phyloP scores from a whole-genome alignment of 176 grass and related monocot species.

The Aegilops bicornis region DNA sequence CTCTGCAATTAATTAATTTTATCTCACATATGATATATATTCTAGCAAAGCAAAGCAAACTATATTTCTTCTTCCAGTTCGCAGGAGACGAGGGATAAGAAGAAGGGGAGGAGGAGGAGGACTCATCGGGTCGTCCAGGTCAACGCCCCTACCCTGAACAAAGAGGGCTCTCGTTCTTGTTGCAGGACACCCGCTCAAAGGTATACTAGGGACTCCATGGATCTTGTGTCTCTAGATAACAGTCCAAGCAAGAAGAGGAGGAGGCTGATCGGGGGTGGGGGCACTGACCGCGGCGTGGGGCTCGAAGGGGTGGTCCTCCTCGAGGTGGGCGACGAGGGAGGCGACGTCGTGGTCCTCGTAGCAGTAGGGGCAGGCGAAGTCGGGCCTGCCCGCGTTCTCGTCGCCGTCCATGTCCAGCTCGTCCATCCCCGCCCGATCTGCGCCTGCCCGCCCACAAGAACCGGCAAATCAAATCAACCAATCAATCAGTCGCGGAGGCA shows the following conservation, averaged over 20 bases:
- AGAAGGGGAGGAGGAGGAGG: background rate
- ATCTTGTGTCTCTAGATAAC: background rate
- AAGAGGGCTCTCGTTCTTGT: background rate
- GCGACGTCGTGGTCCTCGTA: conserved; percentile 90
- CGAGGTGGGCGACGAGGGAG: conserved; percentile 81
- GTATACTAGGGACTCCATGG: background rate
- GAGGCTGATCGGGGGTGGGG: too few species aligned
- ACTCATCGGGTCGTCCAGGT: background rate
- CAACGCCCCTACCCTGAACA: background rate
- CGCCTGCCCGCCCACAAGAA: background rate
- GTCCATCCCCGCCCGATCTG: conserved; percentile 62
- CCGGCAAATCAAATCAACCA: background rate
- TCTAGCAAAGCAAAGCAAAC: background rate
- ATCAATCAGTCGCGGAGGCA: too few species aligned
- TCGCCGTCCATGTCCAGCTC: conserved; percentile 66
- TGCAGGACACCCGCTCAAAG: background rate
- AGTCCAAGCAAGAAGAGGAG: background rate
- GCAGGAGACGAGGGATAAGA: too few species aligned
- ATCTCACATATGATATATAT: background rate
- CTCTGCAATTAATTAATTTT: background rate
- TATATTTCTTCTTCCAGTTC: background rate
- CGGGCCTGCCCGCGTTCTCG: conserved; percentile 63
- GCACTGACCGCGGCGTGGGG: conserved; percentile 54
- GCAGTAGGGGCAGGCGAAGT: conserved; percentile 95
- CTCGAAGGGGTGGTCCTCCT: conserved; percentile 81